Percentiles rank a stretch among this genome's conserved stretches.
Evolutionary conservation across 139 green algal genomes (phyloP).

Genomic region (Tetradesmus obliquus): DNA sequence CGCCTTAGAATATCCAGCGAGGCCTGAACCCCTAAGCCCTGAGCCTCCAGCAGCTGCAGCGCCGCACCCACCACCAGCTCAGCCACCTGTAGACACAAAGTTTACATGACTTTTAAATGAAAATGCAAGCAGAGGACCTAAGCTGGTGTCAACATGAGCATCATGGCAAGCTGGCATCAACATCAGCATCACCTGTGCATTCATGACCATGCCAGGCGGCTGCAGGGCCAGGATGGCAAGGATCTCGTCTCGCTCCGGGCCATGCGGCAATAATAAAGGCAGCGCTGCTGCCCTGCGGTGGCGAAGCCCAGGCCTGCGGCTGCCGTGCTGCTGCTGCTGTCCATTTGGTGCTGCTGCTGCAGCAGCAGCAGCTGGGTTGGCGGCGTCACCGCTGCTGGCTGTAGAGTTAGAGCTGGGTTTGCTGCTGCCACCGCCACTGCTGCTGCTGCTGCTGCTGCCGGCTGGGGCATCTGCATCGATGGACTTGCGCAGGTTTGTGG

Average conservation of each 20-base stretch:
- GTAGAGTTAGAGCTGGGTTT: background rate
- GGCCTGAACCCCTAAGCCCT: background rate
- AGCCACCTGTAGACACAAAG: background rate
- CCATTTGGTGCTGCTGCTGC: background rate
- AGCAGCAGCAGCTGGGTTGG: background rate
- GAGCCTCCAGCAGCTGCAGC: slow-evolving; percentile 24
- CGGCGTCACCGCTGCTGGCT: slow-evolving; percentile 11
- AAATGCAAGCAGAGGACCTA: background rate
- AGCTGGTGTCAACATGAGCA: background rate
- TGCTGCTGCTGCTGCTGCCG: background rate
- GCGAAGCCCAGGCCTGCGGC: background rate
- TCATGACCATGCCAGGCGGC: background rate
- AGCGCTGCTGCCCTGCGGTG: background rate
- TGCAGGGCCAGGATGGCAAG: background rate
- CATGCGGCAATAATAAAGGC: background rate
- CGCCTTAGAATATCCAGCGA: background rate
- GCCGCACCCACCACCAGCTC: slow-evolving; percentile 26
- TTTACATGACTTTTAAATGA: too few species aligned
- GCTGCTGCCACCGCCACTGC: too few species aligned
- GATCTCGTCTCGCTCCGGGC: background rate
- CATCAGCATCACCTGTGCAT: background rate
- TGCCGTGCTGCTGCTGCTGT: background rate
- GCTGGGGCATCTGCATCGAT: background rate
- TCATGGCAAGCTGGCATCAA: too few species aligned
- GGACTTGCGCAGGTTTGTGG: slow-evolving; percentile 2